Base-by-base conservation (phyloP, 129 eudicot species). In the Flaveria bidentis region DNA sequence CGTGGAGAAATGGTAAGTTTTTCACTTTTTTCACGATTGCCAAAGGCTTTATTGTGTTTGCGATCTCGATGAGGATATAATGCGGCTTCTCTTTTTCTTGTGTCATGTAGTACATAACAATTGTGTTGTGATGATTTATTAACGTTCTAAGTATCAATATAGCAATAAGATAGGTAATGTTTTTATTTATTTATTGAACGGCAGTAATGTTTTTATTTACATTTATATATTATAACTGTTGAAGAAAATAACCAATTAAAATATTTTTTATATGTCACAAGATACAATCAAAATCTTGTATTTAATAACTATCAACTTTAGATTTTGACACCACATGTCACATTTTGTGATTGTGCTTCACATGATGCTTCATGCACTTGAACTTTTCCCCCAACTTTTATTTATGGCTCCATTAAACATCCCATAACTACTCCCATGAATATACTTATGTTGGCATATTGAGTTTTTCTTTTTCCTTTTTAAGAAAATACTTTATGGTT, bases 51-150 rank as follows among this genome's bases (percentile, higher is more conserved):
- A 57, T 71, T 71, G 83, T 64, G 73, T 80, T 80, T 80, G 78
- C 12, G 39, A 53, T 80, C 56, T 80, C 83, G 78, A 80, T 80
- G 78, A 80, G 42, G 83, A 79, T 79, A 80, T 26, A 80, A 55
- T 80, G 79, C 79, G 84, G 84, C 84, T 62, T 80, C 45, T 17
- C 70, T 73, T 80, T 80, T 80, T 67, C 68, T 13, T 25, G 25
- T 66, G 51, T 66, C 53, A 33, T 80, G 41, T 33, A 33, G 6
- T 0, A 4, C 39, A 33, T 33, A 33, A 33, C 39, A 33, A 4
- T 33, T 33, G 41, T 36, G 41, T 36, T 36, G 41, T 5, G 41
- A 36, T 4, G 5, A 36, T 36, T 5, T 36, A 36, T 36, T 36
- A 36, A 36, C 41, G 7, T 5, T 36, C 1, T 36, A 36, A 45